Evolutionary conservation across 192 early-diverging fungal species (phyloP).

Genomic region (Umbelopsis isabellina): DNA sequence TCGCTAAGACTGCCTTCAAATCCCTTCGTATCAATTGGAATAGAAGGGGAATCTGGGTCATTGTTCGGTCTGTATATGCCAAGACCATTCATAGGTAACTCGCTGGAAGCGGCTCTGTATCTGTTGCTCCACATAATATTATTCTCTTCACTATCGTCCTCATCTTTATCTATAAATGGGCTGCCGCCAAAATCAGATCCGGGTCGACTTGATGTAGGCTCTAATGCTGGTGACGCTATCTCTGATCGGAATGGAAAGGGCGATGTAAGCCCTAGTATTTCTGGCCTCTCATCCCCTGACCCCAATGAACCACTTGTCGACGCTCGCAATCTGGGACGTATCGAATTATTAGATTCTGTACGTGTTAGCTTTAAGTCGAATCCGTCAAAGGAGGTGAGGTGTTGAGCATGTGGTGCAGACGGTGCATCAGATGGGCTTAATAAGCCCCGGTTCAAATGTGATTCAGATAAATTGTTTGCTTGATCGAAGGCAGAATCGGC

Average conservation of each 20-base stretch:
- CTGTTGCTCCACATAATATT: not conserved
- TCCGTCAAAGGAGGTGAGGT: not conserved
- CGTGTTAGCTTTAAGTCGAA: not conserved
- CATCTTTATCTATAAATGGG: slow-evolving; percentile 14
- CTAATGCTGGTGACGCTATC: slow-evolving; percentile 11
- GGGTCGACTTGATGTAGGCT: not conserved
- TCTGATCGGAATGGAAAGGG: slow-evolving; percentile 7
- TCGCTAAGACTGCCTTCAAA: not conserved
- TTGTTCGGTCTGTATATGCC: not conserved
- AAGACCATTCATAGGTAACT: not conserved
- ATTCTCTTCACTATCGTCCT: not conserved
- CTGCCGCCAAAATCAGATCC: not conserved
- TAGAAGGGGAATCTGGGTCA: not conserved
- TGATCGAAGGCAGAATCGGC: not conserved
- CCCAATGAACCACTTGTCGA: slow-evolving; percentile 2
- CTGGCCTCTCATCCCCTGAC: not conserved
- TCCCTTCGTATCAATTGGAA: not conserved
- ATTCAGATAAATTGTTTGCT: not conserved
- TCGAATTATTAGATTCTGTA: not conserved
- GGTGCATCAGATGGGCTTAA: not conserved
- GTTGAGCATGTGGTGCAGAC: not conserved
- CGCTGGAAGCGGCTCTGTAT: not conserved
- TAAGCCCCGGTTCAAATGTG: not conserved
- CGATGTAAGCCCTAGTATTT: not conserved
- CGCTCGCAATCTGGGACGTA: not conserved